Evolutionary conservation across 768 basidiomycete species (phyloP).

Genomic region (Brasilioporus rufonigricans): DNA sequence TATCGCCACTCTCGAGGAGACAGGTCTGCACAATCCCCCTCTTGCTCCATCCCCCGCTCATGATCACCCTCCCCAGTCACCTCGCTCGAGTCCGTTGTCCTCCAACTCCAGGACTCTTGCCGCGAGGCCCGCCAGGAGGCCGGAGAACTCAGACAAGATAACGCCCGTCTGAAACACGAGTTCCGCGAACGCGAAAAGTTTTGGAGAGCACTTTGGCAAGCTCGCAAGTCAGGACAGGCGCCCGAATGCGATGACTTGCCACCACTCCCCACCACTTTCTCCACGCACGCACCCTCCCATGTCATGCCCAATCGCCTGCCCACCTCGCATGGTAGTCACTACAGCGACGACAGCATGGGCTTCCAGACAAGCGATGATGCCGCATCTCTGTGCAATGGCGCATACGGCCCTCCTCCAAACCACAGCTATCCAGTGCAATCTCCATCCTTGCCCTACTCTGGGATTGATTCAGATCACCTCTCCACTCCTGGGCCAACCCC

Average conservation of each 20-base stretch:
- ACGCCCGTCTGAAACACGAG: conserved; percentile 60
- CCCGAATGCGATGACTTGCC: conserved; percentile 53
- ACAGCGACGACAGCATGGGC: conserved; percentile 40
- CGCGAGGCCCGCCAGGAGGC: conserved; percentile 63
- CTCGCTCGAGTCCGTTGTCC: conserved; percentile 79
- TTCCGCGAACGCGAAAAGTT: conserved; percentile 70
- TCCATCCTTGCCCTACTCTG: conserved; percentile 41
- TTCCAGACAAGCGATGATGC: conserved; percentile 52
- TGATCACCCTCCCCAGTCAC: conserved; percentile 50
- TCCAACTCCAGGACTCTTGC: conserved; percentile 80
- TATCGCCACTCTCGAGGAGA: conserved; percentile 84
- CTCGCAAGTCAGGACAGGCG: conserved; percentile 55
- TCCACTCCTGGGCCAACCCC: conserved; percentile 24
- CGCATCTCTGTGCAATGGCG: conserved; percentile 39
- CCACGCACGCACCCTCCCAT: conserved; percentile 33
- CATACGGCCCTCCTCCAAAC: conserved; percentile 42
- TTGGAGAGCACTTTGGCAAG: conserved; percentile 68
- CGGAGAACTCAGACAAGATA: conserved; percentile 64
- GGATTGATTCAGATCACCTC: conserved; percentile 33
- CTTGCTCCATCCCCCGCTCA: conserved; percentile 11
- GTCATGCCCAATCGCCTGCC: conserved; percentile 36
- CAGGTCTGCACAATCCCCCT: conserved; percentile 40
- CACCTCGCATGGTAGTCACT: conserved; percentile 37
- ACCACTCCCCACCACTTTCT: conserved; percentile 45
- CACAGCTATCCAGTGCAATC: conserved; percentile 46